Conservation (phyloP, 441 rosid species). For the Biscutella auriculata region DNA sequence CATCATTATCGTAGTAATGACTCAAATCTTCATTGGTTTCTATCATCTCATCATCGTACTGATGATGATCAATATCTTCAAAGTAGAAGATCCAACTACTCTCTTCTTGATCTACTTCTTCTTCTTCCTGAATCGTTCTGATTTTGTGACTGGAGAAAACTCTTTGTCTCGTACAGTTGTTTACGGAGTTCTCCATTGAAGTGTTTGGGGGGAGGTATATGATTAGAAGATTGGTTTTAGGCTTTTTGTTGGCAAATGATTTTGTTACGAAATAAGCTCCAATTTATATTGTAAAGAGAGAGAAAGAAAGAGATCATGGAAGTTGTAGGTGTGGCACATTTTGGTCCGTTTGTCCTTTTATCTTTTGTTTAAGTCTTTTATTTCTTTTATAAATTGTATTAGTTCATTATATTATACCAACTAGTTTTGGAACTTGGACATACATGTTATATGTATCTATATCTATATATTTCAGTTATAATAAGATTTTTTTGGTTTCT, state of each 20-base stretch:
- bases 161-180: conserved; percentile 14
- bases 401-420: not conserved
- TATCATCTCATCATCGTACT: conserved; percentile 5
- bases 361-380: not conserved
- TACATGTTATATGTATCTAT: not conserved
- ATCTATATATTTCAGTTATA: not conserved
- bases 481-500: conserved; percentile 7
- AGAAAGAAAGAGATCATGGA: conserved; percentile 11
- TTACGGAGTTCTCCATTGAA: conserved; percentile 28
- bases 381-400: not conserved
- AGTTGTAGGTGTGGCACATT: conserved; percentile 24
- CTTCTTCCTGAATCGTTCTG: conserved; percentile 14
- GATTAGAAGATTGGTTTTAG: too few relatives aligned
- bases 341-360: conserved; percentile 17
- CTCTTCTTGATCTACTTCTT: conserved; percentile 17
- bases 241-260: conserved; percentile 15
- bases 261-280: not conserved
- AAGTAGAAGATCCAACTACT: conserved; percentile 51
- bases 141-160: conserved; percentile 13
- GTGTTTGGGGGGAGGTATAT: conserved; percentile 16
- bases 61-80: conserved; percentile 25
- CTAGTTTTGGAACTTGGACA: not conserved
- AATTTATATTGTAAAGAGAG: not conserved
- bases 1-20: conserved; percentile 12
- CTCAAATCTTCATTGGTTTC: conserved; percentile 12